These are phyloP conservation scores for Plasmodium sp. DNA, from an alignment of 169 alveolate species.

Conservation along the genomic window DNA sequence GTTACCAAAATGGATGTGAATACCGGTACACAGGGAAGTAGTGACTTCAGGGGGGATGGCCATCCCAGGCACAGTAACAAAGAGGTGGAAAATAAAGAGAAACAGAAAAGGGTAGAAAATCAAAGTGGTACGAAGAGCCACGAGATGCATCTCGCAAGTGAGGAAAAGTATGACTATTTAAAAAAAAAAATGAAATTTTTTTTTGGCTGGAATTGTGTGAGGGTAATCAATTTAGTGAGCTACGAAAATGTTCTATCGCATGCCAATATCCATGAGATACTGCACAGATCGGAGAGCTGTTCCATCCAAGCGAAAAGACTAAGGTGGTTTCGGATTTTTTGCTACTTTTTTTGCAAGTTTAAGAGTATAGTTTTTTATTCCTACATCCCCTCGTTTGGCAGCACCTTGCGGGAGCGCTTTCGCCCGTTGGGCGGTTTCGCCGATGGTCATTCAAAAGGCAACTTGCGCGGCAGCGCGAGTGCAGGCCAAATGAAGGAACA, in stretches of 20 bases:
- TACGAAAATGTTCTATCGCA: constrained; percentile 23
- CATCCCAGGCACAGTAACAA: neutral
- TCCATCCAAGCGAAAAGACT: constrained; percentile 20
- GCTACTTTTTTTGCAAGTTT: constrained; percentile 38
- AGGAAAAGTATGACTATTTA: constrained; percentile 34
- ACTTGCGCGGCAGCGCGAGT: neutral
- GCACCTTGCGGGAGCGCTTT: constrained; percentile 6
- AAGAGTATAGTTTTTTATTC: constrained; percentile 38
- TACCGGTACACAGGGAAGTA: neutral
- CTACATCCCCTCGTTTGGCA: constrained; percentile 17
- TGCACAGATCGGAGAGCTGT: neutral
- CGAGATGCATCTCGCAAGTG: neutral
- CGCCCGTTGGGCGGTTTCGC: neutral
- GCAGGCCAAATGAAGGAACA: neutral
- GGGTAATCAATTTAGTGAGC: constrained; percentile 58
- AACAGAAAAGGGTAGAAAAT: neutral
- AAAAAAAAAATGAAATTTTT: constrained; percentile 1
- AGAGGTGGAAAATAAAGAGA: neutral
- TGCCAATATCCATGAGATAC: neutral
- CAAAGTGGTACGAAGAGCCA: neutral
- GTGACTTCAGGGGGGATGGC: neutral
- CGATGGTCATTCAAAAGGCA: neutral
- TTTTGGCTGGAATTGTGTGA: constrained; percentile 25
- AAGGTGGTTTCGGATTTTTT: constrained; percentile 48
- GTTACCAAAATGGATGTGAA: neutral